phyloP scores from a whole-genome alignment of 441 rosid species.

The Rhodomyrtus psidioides region DNA sequence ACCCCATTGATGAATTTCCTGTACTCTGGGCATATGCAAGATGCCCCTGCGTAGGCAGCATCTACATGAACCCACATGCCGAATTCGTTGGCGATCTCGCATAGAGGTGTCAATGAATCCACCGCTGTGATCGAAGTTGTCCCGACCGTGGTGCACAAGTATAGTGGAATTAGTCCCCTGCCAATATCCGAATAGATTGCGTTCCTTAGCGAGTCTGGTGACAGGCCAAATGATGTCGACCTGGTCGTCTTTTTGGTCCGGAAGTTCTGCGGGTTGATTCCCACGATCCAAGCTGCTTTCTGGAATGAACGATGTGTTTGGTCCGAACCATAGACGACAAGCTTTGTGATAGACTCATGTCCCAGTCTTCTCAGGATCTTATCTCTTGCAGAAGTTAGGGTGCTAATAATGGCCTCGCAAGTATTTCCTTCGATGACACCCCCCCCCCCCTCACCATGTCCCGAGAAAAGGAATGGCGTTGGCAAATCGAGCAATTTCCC shows the following conservation, averaged over 20 bases:
- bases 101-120: slow-evolving; percentile 11
- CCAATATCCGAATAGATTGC: background rate
- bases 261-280: slow-evolving; percentile 11
- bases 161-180: slow-evolving; percentile 11
- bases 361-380: background rate
- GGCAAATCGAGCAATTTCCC: slow-evolving; percentile 24
- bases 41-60: slow-evolving; percentile 26
- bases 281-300: slow-evolving; percentile 20
- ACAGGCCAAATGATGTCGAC: background rate
- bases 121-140: slow-evolving; percentile 19
- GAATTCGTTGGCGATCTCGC: slow-evolving; percentile 1
- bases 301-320: slow-evolving; percentile 22
- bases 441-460: slow-evolving; percentile 26
- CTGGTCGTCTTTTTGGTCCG: slow-evolving; percentile 8
- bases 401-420: slow-evolving; percentile 27
- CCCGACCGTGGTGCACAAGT: slow-evolving; percentile 22
- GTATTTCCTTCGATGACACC: slow-evolving; percentile 25
- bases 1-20: slow-evolving; percentile 15
- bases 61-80: slow-evolving; percentile 27
- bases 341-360: background rate
- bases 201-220: no score
- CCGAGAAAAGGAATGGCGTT: slow-evolving; percentile 27
- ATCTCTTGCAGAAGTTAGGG: slow-evolving; percentile 8
- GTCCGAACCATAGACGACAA: slow-evolving; percentile 27
- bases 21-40: slow-evolving; percentile 28